A percentile compares a stretch with the other conserved stretches of the same genome.
Evolutionary conservation across 805 yeast genomes (phyloP).

Genomic region (Lipomyces chichibuensis): DNA sequence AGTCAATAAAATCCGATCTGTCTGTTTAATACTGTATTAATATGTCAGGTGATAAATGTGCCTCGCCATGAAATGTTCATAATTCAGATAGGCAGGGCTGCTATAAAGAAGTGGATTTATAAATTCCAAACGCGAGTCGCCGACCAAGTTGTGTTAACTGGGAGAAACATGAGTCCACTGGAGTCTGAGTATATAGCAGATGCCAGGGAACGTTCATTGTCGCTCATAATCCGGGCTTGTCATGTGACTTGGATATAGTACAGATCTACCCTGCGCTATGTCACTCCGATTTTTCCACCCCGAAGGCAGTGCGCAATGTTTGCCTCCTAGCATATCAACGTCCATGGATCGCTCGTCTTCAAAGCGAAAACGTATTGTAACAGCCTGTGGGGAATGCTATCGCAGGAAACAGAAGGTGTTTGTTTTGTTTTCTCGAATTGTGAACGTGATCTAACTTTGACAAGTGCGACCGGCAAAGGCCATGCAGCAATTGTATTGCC

Average conservation of each 20-base stretch:
- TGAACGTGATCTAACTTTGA: conserved; percentile 2
- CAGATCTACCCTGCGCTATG: too few relatives aligned
- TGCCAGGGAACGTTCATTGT: too few relatives aligned
- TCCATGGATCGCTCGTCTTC: conserved; percentile 4
- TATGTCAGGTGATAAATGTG: conserved; percentile 1
- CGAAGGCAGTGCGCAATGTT: background rate
- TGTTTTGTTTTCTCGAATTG: background rate
- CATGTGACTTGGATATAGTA: background rate
- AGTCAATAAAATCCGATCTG: conserved; percentile 2
- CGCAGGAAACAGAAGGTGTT: conserved; percentile 6
- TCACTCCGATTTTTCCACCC: too few relatives aligned
- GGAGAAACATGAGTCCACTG: too few relatives aligned
- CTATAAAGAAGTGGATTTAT: conserved; percentile 1
- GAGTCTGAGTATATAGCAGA: too few relatives aligned
- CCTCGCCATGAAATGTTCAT: conserved; percentile 1
- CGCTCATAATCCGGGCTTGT: background rate
- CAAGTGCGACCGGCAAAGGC: conserved; percentile 6
- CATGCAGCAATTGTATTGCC: conserved; percentile 2
- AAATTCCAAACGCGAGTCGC: background rate
- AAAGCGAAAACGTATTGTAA: conserved; percentile 3
- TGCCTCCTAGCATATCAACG: conserved; percentile 2
- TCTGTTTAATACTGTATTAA: background rate
- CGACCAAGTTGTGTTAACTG: background rate
- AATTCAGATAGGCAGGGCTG: background rate
- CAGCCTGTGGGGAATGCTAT: background rate